Conservation (phyloP, 2,329 filamentous ascomycete species). For the Fusarium lateritium region DNA sequence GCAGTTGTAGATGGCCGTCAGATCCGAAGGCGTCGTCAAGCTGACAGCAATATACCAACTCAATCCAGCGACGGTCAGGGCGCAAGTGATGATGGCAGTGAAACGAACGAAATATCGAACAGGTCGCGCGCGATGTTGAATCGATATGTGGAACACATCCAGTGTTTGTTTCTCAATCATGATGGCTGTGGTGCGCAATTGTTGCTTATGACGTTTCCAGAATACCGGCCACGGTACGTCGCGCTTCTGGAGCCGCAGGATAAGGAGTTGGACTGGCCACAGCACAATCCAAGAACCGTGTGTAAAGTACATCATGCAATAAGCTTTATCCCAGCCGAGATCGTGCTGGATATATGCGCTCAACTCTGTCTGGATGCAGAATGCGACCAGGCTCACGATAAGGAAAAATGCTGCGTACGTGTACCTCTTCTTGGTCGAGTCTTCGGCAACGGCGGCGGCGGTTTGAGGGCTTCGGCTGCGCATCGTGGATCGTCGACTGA, state of each 20-base stretch:
- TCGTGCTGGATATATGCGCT: slow-evolving; percentile 95
- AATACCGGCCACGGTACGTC: slow-evolving; percentile 86
- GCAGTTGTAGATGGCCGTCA: slow-evolving; percentile 99
- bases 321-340: slow-evolving; percentile 96
- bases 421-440: slow-evolving; percentile 81
- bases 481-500: slow-evolving; percentile 73
- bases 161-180: slow-evolving; percentile 90
- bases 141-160: slow-evolving; percentile 67
- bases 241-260: slow-evolving; percentile 85
- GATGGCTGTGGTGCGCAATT: slow-evolving; percentile 71
- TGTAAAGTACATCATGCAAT: slow-evolving; percentile 98
- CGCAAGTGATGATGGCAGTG: slow-evolving; percentile 85
- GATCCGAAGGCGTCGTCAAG: slow-evolving; percentile 90
- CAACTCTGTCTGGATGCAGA: slow-evolving; percentile 95
- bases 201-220: slow-evolving; percentile 76
- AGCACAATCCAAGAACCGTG: slow-evolving; percentile 94
- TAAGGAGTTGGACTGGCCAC: slow-evolving; percentile 86
- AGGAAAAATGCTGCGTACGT: slow-evolving; percentile 89
- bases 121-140: slow-evolving; percentile 58
- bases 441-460: slow-evolving; percentile 54
- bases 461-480: slow-evolving; percentile 81
- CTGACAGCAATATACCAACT: slow-evolving; percentile 98
- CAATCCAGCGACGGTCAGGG: slow-evolving; percentile 89
- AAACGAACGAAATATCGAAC: slow-evolving; percentile 81
- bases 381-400: slow-evolving; percentile 84